Percentiles rank a stretch among this genome's conserved stretches.
These are phyloP conservation scores for Penicillium turbatum DNA, from an alignment of 495 filamentous ascomycete genomes.

Conservation along the genomic window DNA sequence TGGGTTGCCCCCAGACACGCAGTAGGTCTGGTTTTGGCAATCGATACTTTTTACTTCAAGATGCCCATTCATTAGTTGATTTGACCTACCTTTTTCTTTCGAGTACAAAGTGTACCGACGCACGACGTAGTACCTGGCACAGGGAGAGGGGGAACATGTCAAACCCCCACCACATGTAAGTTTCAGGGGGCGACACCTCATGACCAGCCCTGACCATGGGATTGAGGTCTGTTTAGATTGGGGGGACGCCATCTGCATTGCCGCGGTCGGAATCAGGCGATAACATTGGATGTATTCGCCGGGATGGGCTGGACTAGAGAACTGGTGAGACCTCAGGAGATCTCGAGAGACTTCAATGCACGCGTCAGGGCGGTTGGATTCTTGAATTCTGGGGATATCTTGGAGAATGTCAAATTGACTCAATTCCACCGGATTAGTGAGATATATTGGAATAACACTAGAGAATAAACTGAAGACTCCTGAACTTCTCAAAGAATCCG, in stretches of 20 bases:
- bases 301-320: not conserved
- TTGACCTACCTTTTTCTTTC: not conserved
- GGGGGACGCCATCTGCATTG: slow-evolving; percentile 16
- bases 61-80: not conserved
- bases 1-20: slow-evolving; percentile 50
- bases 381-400: not conserved
- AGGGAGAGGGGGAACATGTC: not conserved
- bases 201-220: slow-evolving; percentile 19
- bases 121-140: not conserved
- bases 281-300: slow-evolving; percentile 9
- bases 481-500: no score
- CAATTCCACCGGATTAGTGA: not conserved
- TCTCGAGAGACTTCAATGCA: not conserved
- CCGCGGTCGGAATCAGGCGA: slow-evolving; percentile 14
- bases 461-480: not conserved
- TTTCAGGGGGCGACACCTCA: slow-evolving; percentile 19
- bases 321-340: not conserved
- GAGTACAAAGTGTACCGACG: not conserved
- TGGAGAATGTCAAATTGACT: not conserved
- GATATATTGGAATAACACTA: not conserved
- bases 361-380: not conserved
- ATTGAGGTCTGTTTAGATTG: slow-evolving; percentile 10
- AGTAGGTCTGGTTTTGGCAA: slow-evolving; percentile 17
- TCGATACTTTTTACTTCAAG: no score
- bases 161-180: slow-evolving; percentile 7